Conservation (phyloP, 1,284 basidiomycete species). For the Hymenochaete sp. region DNA sequence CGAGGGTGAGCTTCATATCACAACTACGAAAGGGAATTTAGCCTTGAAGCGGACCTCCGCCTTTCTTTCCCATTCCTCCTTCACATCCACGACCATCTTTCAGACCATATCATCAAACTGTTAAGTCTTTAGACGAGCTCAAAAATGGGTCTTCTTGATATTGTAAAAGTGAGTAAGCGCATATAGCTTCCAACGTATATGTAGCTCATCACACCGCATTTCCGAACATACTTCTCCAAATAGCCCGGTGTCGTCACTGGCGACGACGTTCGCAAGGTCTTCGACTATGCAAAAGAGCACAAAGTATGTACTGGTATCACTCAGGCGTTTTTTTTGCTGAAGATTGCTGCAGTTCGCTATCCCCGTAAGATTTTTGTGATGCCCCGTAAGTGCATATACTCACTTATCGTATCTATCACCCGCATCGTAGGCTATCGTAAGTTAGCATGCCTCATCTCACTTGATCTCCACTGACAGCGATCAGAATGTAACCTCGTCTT, state of each 20-base stretch:
- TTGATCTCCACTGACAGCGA: conserved; percentile 14
- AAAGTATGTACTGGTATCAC: conserved; percentile 43
- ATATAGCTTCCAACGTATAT: no score
- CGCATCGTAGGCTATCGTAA: conserved; percentile 56
- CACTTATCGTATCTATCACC: background rate
- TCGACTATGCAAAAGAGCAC: conserved; percentile 79
- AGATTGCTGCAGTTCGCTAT: conserved; percentile 60
- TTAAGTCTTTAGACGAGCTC: no score
- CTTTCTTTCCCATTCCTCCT: no score
- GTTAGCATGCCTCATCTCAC: conserved; percentile 25
- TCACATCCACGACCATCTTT: no score
- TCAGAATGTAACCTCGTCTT: conserved; percentile 83
- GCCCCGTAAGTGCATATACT: background rate
- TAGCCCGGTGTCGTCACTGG: conserved; percentile 85
- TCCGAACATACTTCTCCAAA: no score
- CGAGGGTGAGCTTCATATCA: no score
- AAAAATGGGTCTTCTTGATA: no score
- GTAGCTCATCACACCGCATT: background rate
- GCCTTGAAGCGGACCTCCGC: no score
- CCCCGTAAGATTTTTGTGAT: conserved; percentile 48
- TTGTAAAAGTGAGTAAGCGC: no score
- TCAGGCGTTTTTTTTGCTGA: conserved; percentile 5
- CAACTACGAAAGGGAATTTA: no score
- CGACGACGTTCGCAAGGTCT: conserved; percentile 80
- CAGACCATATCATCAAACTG: no score